Evolutionary conservation across 2,329 filamentous ascomycete species (phyloP), one percentile per base, ranked within the genome.

Genomic region (Cadophora malorum): DNA sequence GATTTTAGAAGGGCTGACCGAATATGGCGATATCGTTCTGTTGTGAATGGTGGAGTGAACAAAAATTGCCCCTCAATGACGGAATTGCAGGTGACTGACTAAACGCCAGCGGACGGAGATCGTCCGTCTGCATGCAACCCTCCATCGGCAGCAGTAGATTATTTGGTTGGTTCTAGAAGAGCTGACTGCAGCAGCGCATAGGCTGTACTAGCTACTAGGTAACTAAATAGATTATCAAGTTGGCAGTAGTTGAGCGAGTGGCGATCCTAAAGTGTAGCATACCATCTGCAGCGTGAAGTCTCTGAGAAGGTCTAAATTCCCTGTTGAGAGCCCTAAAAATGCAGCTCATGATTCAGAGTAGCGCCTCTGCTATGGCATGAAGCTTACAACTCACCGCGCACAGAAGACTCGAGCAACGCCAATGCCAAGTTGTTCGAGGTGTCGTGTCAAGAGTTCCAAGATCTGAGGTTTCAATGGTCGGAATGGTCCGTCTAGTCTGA

Each of bases 31-130:
- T 23, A 45, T 8, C 19, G 21, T 45, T 64, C 28, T 25, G 47
- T 33, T n/a, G 35, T 33, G n/a, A 52, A 19, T 52, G 25, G 47
- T 12, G n/a, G 35, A 47, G 45, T 31, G 14, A 4, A 38, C 25
- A n/a, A 28, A 16, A 23, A 38, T 10, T 35, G 47, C 64, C 64
- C 64, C 64, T 66, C 58, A 41, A 62, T 62, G 55, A 33, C 64
- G 38, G 55, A 49, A 66, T 66, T 50, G 47, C 64, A 66, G 56
- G 31, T 66, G 64, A 62, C 59, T 65, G 45, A 63, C 45, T 50
- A 53, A 61, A 23, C 52, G 21, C 45, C 21, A 38, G 16, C 41
- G 16, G n/a, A n/a, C n/a, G n/a, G n/a, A n/a, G 55, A 58, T 58
- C 55, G 55, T 38, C 55, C n/a, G 55, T 58, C 55, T 58, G 55